These are phyloP conservation scores for Cynara cardunculus DNA, from an alignment of 129 eudicot species.

Conservation along the genomic window DNA sequence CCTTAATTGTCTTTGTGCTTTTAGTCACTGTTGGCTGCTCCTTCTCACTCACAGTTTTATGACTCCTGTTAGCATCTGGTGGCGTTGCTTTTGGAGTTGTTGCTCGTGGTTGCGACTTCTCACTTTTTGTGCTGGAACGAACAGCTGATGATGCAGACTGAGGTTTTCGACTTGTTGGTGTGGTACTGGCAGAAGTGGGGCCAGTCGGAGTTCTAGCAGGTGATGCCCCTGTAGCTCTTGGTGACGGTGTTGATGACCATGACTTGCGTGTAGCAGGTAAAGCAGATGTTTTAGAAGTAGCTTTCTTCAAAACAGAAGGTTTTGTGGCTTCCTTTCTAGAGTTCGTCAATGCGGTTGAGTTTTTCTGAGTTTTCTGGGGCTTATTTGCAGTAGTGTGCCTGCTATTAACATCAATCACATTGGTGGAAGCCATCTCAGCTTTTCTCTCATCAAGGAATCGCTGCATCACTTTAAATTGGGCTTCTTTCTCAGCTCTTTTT, in stretches of 20 bases:
- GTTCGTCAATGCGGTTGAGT: constrained; percentile 29
- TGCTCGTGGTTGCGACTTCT: constrained; percentile 37
- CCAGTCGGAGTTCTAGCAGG: constrained; percentile 52
- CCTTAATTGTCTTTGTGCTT: constrained; percentile 44
- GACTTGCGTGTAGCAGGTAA: constrained; percentile 76
- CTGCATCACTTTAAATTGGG: constrained; percentile 38
- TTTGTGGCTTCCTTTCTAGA: constrained; percentile 45
- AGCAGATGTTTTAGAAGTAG: constrained; percentile 48
- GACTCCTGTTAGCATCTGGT: constrained; percentile 39
- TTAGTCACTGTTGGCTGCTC: constrained; percentile 39
- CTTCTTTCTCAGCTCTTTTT: constrained; percentile 59
- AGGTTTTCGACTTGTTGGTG: constrained; percentile 52
- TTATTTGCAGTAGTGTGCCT: constrained; percentile 22
- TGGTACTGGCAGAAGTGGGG: constrained; percentile 32
- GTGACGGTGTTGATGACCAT: constrained; percentile 78
- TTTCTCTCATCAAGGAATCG: constrained; percentile 43
- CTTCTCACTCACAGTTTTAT: constrained; percentile 39
- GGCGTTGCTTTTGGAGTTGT: constrained; percentile 48
- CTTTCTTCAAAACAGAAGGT: constrained; percentile 55
- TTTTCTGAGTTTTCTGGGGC: constrained; percentile 41
- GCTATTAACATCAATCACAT: constrained; percentile 30
- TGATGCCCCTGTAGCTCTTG: constrained; percentile 36
- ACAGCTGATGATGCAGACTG: constrained; percentile 49
- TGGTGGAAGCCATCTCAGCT: constrained; percentile 39
- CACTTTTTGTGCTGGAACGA: constrained; percentile 45